Percentiles rank a stretch among this genome's conserved stretches.
Evolutionary conservation across 2,329 filamentous ascomycete species (phyloP).

Genomic region (Fusarium continuum): DNA sequence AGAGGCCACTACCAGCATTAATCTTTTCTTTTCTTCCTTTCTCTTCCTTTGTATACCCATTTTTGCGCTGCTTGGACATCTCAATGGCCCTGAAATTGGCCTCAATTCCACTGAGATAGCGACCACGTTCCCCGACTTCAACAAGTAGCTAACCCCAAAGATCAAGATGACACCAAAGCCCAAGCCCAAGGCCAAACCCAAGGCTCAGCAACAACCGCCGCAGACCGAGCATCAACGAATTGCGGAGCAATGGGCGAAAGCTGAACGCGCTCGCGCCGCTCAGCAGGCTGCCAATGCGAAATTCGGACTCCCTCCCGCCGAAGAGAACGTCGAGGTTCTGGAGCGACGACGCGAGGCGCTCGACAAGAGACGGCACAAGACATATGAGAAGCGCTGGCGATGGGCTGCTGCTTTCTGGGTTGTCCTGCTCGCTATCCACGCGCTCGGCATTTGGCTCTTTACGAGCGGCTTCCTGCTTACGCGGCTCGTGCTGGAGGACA

Average conservation of each 20-base stretch:
- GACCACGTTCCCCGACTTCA: slow-evolving; percentile 19
- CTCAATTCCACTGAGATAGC: slow-evolving; percentile 21
- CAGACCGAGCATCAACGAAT: slow-evolving; percentile 62
- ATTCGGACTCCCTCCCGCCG: slow-evolving; percentile 45
- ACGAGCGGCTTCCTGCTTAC: slow-evolving; percentile 95
- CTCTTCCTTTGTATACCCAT: slow-evolving; percentile 16
- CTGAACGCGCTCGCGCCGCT: slow-evolving; percentile 59
- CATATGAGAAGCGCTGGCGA: slow-evolving; percentile 62
- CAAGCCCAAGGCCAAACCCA: slow-evolving; percentile 39
- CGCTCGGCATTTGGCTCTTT: slow-evolving; percentile 87
- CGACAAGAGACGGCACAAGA: slow-evolving; percentile 58
- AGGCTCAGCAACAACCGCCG: slow-evolving; percentile 36
- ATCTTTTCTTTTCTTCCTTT: slow-evolving; percentile 2
- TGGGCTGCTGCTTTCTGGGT: slow-evolving; percentile 74
- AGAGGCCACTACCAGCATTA: slow-evolving; percentile 26
- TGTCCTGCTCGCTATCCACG: slow-evolving; percentile 78
- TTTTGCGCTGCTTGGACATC: slow-evolving; percentile 15
- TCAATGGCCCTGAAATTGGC: slow-evolving; percentile 43
- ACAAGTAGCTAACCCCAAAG: slow-evolving; percentile 8
- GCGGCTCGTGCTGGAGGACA: slow-evolving; percentile 79
- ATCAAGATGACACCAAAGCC: slow-evolving; percentile 45
- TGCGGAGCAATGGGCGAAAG: slow-evolving; percentile 62
- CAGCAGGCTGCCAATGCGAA: slow-evolving; percentile 50
- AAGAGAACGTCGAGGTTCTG: slow-evolving; percentile 50
- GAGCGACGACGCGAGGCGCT: slow-evolving; percentile 58